Evolutionary conservation across 495 filamentous ascomycete species (phyloP).

Genomic region (Beverwykella pulmonaria): DNA sequence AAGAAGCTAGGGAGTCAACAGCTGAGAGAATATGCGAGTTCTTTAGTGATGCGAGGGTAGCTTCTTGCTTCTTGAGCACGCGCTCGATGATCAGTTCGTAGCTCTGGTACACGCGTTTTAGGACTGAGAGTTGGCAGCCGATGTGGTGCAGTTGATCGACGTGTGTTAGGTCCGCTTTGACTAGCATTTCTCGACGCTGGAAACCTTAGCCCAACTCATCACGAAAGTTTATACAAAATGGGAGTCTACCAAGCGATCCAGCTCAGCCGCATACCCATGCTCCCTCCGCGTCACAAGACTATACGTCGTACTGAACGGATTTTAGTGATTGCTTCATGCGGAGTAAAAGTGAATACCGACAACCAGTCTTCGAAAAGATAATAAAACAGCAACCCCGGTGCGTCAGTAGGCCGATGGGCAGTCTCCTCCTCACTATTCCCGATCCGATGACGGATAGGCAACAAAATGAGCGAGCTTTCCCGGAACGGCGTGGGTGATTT

Average conservation of each 20-base stretch:
- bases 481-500: conserved; percentile 44
- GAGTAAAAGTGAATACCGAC: no score
- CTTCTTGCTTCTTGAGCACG: conserved; percentile 57
- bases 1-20: conserved; percentile 33
- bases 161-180: conserved; percentile 60
- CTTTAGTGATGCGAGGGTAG: conserved; percentile 43
- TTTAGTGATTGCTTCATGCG: no score
- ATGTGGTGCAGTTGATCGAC: conserved; percentile 74
- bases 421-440: conserved; percentile 46
- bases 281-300: conserved; percentile 62
- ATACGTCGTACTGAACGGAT: conserved; percentile 68
- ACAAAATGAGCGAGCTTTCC: conserved; percentile 38
- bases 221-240: neutral
- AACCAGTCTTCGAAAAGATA: conserved; percentile 90
- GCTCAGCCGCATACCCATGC: conserved; percentile 60
- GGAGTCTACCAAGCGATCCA: conserved; percentile 59
- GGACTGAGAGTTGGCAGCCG: conserved; percentile 64
- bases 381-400: conserved; percentile 76
- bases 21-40: conserved; percentile 47
- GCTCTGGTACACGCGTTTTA: conserved; percentile 76
- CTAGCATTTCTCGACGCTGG: conserved; percentile 62
- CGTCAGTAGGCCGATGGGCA: conserved; percentile 52
- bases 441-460: conserved; percentile 44
- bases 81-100: conserved; percentile 78
- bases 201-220: neutral